Evolutionary conservation across 2,329 filamentous ascomycete genomes (phyloP).

Genomic region (Sarocladiaceae sp.): DNA sequence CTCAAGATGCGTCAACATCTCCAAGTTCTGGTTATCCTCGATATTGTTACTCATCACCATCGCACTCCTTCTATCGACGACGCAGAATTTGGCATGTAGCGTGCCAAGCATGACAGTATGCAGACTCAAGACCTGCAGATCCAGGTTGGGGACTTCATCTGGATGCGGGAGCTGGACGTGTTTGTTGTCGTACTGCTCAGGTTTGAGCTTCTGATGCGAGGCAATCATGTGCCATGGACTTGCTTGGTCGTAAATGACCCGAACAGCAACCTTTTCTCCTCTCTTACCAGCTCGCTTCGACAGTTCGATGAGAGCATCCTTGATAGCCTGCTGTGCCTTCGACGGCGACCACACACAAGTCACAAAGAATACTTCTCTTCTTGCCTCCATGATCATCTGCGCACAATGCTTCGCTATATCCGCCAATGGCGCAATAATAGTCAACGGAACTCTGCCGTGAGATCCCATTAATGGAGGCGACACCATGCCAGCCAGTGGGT

Average conservation of each 20-base stretch:
- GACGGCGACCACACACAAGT: conserved; percentile 76
- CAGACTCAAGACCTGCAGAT: conserved; percentile 69
- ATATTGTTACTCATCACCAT: conserved; percentile 77
- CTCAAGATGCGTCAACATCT: conserved; percentile 76
- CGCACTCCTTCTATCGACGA: conserved; percentile 68
- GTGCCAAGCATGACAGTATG: conserved; percentile 69
- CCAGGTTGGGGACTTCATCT: conserved; percentile 65
- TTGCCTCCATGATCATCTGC: conserved; percentile 69
- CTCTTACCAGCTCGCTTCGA: conserved; percentile 58
- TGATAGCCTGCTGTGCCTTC: conserved; percentile 62
- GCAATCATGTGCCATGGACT: conserved; percentile 59
- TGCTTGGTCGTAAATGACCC: conserved; percentile 72
- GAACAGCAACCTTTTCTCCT: conserved; percentile 58
- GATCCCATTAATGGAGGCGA: conserved; percentile 49
- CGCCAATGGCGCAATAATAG: conserved; percentile 51
- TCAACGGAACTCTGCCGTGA: conserved; percentile 61
- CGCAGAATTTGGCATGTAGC: conserved; percentile 73
- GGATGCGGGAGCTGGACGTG: conserved; percentile 57
- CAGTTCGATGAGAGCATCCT: conserved; percentile 64
- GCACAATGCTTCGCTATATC: conserved; percentile 72
- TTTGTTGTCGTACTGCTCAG: conserved; percentile 53
- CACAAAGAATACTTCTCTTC: conserved; percentile 68
- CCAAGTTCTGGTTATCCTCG: conserved; percentile 72
- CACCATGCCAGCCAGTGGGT: conserved; percentile 46
- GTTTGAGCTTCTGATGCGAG: conserved; percentile 58